These are phyloP conservation scores for Rhodotorula taiwanensis DNA, from an alignment of 768 basidiomycete species.

Conservation along the genomic window DNA sequence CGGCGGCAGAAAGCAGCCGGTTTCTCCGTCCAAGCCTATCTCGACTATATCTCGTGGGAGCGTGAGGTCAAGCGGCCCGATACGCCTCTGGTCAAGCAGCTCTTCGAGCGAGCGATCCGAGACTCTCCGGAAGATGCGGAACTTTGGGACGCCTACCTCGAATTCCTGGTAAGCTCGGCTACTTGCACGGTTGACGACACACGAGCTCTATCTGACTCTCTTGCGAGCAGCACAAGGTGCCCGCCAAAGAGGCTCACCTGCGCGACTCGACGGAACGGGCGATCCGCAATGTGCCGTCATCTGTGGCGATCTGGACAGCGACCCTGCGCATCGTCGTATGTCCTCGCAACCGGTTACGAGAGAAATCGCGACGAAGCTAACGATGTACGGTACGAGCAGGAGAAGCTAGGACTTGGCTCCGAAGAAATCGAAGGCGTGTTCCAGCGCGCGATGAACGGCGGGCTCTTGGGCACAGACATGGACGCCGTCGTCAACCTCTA, in stretches of 20 bases:
- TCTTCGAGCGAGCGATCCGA: conserved; percentile 37
- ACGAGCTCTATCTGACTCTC: background rate
- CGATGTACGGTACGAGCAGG: background rate
- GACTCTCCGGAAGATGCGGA: conserved; percentile 24
- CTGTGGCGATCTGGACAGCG: conserved; percentile 6
- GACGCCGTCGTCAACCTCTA: conserved; percentile 62
- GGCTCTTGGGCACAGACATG: conserved; percentile 48
- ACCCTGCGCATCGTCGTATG: conserved; percentile 15
- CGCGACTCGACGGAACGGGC: conserved; percentile 22
- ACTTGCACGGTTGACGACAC: background rate
- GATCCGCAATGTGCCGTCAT: conserved; percentile 12
- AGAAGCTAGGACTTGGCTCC: conserved; percentile 4
- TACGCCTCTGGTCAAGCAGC: conserved; percentile 30
- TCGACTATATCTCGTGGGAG: conserved; percentile 41
- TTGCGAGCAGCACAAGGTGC: background rate
- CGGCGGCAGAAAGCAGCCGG: conserved; percentile 9
- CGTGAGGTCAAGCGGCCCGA: conserved; percentile 39
- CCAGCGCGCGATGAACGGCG: conserved; percentile 18
- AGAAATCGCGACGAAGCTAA: too few species aligned
- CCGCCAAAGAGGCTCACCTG: conserved; percentile 10
- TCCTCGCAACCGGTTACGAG: too few species aligned
- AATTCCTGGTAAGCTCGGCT: conserved; percentile 54
- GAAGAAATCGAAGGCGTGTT: conserved; percentile 25
- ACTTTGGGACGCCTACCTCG: conserved; percentile 64
- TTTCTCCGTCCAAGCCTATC: conserved; percentile 24